Percentiles rank a stretch among this genome's conserved stretches.
These are phyloP conservation scores for Globisporangium mamillatum DNA, from an alignment of 352 stramenopile species.

Conservation along the genomic window DNA sequence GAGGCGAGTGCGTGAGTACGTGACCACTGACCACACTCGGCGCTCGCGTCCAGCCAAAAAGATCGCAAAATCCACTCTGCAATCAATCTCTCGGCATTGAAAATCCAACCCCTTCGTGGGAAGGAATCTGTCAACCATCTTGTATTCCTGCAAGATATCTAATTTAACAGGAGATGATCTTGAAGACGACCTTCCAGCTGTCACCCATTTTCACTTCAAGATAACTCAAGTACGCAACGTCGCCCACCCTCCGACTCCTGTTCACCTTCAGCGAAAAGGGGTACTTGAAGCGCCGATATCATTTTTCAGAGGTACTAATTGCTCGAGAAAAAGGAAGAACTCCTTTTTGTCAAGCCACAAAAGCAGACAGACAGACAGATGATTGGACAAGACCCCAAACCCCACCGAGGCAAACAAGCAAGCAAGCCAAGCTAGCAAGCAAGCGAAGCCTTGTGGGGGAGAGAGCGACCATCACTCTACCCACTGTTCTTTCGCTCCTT, in stretches of 20 bases:
- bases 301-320: neutral
- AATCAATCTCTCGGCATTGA: neutral
- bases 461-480: constrained; percentile 12
- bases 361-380: neutral
- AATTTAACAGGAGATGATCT: neutral
- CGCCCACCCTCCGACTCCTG: neutral
- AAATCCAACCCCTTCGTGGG: constrained; percentile 4
- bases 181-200: neutral
- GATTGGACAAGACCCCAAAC: neutral
- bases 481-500: constrained; percentile 8
- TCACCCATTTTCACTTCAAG: neutral
- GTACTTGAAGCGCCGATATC: neutral
- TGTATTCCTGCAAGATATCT: neutral
- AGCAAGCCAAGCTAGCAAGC: neutral
- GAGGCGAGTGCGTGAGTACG: no score
- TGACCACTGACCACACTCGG: neutral
- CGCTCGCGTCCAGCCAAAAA: neutral
- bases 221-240: neutral
- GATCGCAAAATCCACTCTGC: constrained; percentile 9
- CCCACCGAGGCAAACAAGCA: neutral
- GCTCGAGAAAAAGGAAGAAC: constrained; percentile 4
- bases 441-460: neutral
- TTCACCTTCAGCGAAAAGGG: neutral
- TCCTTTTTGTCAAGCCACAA: neutral
- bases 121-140: constrained; percentile 1